phyloP scores from a whole-genome alignment of 371 early-diverging fungal genomes.

The Coemansia sp. region DNA sequence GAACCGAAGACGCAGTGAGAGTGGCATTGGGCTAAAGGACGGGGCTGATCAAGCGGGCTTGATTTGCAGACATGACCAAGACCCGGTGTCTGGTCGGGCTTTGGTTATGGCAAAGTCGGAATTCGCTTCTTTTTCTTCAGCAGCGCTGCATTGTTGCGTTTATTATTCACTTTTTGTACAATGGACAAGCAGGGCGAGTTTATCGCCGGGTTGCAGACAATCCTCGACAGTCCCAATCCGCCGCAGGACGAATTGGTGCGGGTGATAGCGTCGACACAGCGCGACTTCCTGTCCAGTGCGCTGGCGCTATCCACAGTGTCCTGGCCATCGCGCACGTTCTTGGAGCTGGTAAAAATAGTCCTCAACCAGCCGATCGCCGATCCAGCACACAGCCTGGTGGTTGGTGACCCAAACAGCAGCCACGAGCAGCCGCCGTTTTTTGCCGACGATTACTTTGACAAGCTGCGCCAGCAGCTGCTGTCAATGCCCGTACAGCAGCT shows the following conservation, averaged over 20 bases:
- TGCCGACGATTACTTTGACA: slow-evolving; percentile 34
- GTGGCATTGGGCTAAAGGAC: neutral
- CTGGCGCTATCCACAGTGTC: slow-evolving; percentile 27
- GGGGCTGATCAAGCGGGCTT: no score
- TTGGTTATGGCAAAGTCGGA: no score
- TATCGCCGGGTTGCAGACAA: slow-evolving; percentile 32
- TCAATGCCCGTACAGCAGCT: slow-evolving; percentile 18
- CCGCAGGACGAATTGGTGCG: slow-evolving; percentile 40
- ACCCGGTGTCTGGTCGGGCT: no score
- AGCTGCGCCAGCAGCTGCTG: slow-evolving; percentile 24
- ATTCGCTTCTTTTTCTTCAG: no score
- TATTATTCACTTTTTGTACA: neutral
- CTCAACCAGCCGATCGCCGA: slow-evolving; percentile 28
- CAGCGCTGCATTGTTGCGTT: no score
- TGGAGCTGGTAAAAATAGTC: slow-evolving; percentile 46
- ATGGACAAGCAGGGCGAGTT: slow-evolving; percentile 44
- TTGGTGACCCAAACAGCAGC: slow-evolving; percentile 21
- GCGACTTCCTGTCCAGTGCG: slow-evolving; percentile 38
- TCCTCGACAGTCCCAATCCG: slow-evolving; percentile 41
- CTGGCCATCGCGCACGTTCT: slow-evolving; percentile 44
- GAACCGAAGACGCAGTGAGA: no score
- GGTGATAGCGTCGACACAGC: slow-evolving; percentile 42
- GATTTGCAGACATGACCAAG: neutral
- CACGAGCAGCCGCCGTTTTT: slow-evolving; percentile 42
- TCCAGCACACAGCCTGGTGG: slow-evolving; percentile 21